A percentile compares a stretch with the other conserved stretches of the same genome.
Conservation (phyloP, 2,329 filamentous ascomycete genomes). For the Aureobasidium uvarum region DNA sequence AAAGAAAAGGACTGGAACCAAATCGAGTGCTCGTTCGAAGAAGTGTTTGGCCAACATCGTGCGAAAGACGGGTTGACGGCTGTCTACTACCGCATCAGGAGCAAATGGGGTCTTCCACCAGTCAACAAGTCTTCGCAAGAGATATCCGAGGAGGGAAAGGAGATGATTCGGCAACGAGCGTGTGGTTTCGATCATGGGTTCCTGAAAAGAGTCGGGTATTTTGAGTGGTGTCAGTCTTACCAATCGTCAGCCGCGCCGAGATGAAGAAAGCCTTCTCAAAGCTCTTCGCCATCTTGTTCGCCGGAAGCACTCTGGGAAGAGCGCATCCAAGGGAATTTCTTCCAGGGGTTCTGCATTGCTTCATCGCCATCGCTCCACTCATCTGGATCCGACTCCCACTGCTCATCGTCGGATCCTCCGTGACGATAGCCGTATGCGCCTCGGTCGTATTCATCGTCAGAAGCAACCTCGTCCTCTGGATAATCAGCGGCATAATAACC, state of each 20-base stretch:
- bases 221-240: constrained; percentile 27
- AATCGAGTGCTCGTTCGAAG: constrained; percentile 29
- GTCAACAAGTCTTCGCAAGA: constrained; percentile 37
- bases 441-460: constrained; percentile 62
- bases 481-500: constrained; percentile 79
- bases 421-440: constrained; percentile 45
- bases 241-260: constrained; percentile 8
- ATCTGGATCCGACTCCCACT: constrained; percentile 37
- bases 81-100: constrained; percentile 39
- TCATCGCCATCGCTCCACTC: constrained; percentile 34
- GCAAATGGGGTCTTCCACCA: constrained; percentile 37
- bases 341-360: constrained; percentile 36
- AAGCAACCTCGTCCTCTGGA: constrained; percentile 73
- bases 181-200: constrained; percentile 35
- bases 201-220: constrained; percentile 35
- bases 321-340: constrained; percentile 30
- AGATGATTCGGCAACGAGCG: constrained; percentile 34
- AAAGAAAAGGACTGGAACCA: constrained; percentile 30
- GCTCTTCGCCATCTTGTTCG: constrained; percentile 24
- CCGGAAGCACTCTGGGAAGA: constrained; percentile 7
- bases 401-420: constrained; percentile 44
- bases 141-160: constrained; percentile 32
- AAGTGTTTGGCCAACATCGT: constrained; percentile 29
- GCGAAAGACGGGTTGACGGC: constrained; percentile 37
- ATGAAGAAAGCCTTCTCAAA: constrained; percentile 2